These are phyloP conservation scores for Termitomyces sp. DNA, from an alignment of 768 basidiomycete species.

Conservation along the genomic window DNA sequence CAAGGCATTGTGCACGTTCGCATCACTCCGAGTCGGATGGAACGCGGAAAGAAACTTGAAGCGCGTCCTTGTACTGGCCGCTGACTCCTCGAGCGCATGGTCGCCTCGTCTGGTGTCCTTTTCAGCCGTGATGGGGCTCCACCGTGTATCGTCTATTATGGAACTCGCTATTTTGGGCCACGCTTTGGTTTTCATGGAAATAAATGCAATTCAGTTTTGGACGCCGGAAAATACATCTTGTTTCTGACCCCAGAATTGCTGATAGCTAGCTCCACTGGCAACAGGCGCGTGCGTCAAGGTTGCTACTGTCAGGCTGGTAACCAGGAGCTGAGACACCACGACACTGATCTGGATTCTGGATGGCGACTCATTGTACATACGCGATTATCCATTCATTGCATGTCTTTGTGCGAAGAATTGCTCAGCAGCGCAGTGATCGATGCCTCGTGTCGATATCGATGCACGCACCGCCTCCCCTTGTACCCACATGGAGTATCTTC, in stretches of 20 bases:
- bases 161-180: no score
- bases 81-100: not conserved
- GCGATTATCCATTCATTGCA: not conserved
- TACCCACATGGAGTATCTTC: not conserved
- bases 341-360: not conserved
- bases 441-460: not conserved
- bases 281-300: not conserved
- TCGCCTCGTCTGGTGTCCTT: not conserved
- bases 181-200: no score
- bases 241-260: no score
- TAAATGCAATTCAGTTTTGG: no score
- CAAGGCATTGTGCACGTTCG: not conserved
- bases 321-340: conserved; percentile 5
- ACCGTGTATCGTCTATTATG: not conserved
- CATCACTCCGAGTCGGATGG: not conserved
- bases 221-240: no score
- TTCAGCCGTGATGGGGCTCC: not conserved
- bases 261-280: no score
- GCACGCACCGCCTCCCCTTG: not conserved
- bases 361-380: no score
- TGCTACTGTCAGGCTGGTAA: not conserved
- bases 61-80: not conserved
- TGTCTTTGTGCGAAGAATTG: not conserved
- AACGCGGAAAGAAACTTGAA: not conserved
- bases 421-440: not conserved